Evolutionary conservation across 805 yeast genomes (phyloP).

Genomic region (Yarrowia porcina): DNA sequence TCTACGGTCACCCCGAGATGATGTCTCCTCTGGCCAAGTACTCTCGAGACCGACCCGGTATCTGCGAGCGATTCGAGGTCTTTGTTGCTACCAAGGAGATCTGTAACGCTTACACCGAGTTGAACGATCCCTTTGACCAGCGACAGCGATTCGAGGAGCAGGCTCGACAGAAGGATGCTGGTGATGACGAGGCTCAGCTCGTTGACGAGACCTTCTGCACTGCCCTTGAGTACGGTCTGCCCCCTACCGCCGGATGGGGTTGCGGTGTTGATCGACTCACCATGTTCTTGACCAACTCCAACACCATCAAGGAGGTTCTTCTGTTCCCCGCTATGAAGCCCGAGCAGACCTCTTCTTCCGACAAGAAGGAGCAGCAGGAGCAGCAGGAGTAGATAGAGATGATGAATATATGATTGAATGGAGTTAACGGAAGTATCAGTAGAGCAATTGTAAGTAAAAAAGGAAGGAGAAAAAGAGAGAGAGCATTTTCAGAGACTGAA

Average conservation of each 20-base stretch:
- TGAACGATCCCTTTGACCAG: constrained; percentile 98
- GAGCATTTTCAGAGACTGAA: not conserved
- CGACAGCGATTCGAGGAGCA: constrained; percentile 97
- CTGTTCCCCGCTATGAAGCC: constrained; percentile 99
- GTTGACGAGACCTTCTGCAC: constrained; percentile 96
- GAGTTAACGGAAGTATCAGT: not conserved
- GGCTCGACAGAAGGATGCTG: constrained; percentile 97
- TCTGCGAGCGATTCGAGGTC: constrained; percentile 97
- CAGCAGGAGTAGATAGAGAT: not conserved
- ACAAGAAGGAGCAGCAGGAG: constrained; percentile 13
- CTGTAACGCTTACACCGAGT: constrained; percentile 96
- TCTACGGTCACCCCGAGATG: constrained; percentile 99
- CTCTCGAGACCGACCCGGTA: constrained; percentile 86
- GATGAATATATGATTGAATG: not conserved
- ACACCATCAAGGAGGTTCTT: constrained; percentile 95
- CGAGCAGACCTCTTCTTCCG: constrained; percentile 51
- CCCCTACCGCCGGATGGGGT: constrained; percentile 99
- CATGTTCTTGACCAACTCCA: constrained; percentile 95
- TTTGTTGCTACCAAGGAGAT: constrained; percentile 98
- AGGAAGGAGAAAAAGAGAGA: not conserved
- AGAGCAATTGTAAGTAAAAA: too few species aligned
- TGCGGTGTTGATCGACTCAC: constrained; percentile 98
- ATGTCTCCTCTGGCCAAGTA: constrained; percentile 99
- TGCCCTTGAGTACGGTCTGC: constrained; percentile 96
- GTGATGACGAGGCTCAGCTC: constrained; percentile 98